Conservation (phyloP, 495 filamentous ascomycete genomes). For the Neurospora tetrasperma region DNA sequence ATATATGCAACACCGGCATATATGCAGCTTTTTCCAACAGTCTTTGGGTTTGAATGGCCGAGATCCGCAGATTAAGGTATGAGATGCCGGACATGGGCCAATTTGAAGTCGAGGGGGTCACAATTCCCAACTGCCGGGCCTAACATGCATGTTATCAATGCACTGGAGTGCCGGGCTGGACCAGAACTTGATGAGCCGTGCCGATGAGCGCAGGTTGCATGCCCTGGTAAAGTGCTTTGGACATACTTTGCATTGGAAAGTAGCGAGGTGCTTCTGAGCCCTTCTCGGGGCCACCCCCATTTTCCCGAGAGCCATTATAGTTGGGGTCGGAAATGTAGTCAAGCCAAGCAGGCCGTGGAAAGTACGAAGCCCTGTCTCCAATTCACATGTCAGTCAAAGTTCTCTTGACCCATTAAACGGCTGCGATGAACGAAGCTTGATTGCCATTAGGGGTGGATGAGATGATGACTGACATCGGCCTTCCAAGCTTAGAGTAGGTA, state of each 20-base stretch:
- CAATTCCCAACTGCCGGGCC: background rate
- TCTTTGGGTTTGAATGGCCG: background rate
- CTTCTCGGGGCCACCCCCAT: conserved; percentile 51
- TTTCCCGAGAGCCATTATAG: conserved; percentile 47
- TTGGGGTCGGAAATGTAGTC: conserved; percentile 52
- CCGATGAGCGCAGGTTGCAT: conserved; percentile 70
- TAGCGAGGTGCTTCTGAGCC: conserved; percentile 89
- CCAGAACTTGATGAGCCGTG: background rate
- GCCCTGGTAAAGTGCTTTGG: conserved; percentile 83
- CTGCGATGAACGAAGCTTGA: background rate
- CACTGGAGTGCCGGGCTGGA: background rate
- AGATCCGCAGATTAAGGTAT: background rate
- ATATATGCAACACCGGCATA: background rate
- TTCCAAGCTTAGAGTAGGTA: background rate
- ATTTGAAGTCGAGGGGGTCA: background rate
- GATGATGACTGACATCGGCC: background rate
- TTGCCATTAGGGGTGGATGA: background rate
- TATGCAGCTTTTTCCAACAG: background rate
- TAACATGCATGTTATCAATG: background rate
- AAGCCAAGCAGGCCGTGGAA: background rate
- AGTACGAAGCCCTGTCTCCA: background rate
- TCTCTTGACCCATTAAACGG: background rate
- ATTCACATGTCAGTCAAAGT: background rate
- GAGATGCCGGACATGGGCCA: background rate
- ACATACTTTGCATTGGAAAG: conserved; percentile 77